Base-by-base conservation (phyloP, 345 rosid species). In the Turritis glabra region DNA sequence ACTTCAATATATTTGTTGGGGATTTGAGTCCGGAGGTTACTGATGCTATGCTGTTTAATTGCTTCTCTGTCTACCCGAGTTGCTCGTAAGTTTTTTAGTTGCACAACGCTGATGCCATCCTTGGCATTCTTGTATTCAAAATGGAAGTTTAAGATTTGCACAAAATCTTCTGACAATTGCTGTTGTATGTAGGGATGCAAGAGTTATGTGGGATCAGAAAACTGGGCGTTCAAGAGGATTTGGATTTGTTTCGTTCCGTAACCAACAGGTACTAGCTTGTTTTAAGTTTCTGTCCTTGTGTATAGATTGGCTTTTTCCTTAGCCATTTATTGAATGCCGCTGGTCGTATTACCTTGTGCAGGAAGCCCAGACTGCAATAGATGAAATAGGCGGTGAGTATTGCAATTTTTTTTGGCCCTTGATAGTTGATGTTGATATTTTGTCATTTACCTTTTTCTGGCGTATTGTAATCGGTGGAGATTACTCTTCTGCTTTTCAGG, bases 1-100 rank as follows among this genome's bases (percentile, higher is more conserved):
- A 92, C 72, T 85, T 77, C 76, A 86, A 88, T 71, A 72, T 92
- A 69, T 92, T 89, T 84, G 96, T 91, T 19, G 97, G 97, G 59
- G 97, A 92, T 85, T 90, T 92, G 72, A 92, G 94, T 60, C 87
- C 96, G 2, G 96, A 92, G 85, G 90, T 90, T 77, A 92, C 94
- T 2, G 98, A 92, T 83, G 94, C 98, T 37, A 90, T 92, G 55
- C 72, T 92, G 53, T 90, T 78, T 80, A 90, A 84, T 26, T 92
- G 90, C 76, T 92, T 92, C 76, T 90, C 91, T 35, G 90, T 85
- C 62, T 92, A 84, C 73, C 72, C 88, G 13, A 88, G 82, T 79
- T 92, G 98, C 64, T 92, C 92, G 96, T 90, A 82, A 90, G 98
- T 65, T 23, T 60, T 74, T 30, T 12, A 33, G 64, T 40, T 55